Evolutionary conservation across 2,329 filamentous ascomycete species (phyloP).

Genomic region (Septoria linicola): DNA sequence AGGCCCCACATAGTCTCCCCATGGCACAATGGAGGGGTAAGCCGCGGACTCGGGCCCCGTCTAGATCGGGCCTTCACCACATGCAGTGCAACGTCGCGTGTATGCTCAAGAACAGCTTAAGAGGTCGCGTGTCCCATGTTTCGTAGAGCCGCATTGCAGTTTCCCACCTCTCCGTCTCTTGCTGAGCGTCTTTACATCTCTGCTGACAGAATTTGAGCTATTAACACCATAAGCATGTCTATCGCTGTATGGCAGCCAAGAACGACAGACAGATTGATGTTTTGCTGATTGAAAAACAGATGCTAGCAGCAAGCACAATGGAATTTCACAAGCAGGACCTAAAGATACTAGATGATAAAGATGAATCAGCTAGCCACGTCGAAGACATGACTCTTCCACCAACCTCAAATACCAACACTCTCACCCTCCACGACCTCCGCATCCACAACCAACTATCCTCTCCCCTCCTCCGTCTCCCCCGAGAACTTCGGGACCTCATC

Average conservation of each 20-base stretch:
- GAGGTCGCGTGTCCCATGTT: not conserved
- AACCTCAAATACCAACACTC: not conserved
- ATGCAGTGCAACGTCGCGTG: not conserved
- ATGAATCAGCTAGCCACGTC: not conserved
- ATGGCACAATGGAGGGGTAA: no score
- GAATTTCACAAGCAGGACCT: no score
- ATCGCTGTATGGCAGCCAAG: not conserved
- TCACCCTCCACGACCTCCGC: not conserved
- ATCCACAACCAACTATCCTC: constrained; percentile 7
- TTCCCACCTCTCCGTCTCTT: not conserved
- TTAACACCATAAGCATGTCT: not conserved
- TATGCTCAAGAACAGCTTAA: constrained; percentile 1
- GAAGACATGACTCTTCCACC: not conserved
- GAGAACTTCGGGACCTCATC: constrained; percentile 18
- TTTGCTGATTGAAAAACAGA: not conserved
- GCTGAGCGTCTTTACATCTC: no score
- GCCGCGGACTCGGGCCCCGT: no score
- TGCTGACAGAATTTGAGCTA: no score
- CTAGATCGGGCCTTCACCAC: no score
- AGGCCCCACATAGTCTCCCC: no score
- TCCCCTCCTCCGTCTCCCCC: constrained; percentile 13
- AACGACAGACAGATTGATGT: not conserved
- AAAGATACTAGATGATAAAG: not conserved
- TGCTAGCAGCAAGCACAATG: not conserved
- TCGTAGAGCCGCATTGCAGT: not conserved